Evolutionary conservation across 345 rosid species (phyloP).

Genomic region (Pugionium dolabratum): DNA sequence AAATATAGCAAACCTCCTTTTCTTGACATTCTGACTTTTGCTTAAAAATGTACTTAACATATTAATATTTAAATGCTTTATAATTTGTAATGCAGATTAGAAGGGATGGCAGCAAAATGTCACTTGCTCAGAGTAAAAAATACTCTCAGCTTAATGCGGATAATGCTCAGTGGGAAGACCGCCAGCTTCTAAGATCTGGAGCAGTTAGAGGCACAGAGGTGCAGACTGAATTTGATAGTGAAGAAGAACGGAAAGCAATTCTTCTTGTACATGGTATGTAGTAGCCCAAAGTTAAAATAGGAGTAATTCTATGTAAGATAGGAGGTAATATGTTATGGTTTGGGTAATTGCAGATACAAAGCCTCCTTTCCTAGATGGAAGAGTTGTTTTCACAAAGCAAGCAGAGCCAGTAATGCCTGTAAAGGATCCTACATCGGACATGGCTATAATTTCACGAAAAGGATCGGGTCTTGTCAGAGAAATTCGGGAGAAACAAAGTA

Average conservation of each 20-base stretch:
- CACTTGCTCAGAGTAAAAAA: conserved; percentile 92
- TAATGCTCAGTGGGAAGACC: conserved; percentile 98
- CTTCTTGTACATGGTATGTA: conserved; percentile 92
- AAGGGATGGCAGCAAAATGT: conserved; percentile 85
- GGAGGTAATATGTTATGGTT: conserved; percentile 29
- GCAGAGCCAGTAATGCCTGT: conserved; percentile 98
- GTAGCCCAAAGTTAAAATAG: conserved; percentile 17
- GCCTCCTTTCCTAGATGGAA: conserved; percentile 98
- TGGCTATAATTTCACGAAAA: conserved; percentile 98
- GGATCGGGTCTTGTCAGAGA: conserved; percentile 90
- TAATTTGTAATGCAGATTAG: conserved; percentile 55
- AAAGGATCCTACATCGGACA: conserved; percentile 97
- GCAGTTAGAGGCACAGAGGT: conserved; percentile 97
- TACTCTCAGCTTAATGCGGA: conserved; percentile 89
- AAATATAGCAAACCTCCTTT: not conserved
- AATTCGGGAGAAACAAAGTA: conserved; percentile 87
- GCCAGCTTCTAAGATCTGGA: conserved; percentile 96
- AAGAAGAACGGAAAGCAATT: conserved; percentile 83
- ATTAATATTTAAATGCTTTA: conserved; percentile 4
- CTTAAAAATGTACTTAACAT: not conserved
- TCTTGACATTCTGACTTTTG: conserved; percentile 14
- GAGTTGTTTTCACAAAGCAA: conserved; percentile 95
- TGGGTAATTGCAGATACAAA: conserved; percentile 65
- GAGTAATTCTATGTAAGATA: not conserved
- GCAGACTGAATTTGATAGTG: conserved; percentile 93